Percentiles rank a stretch among this genome's conserved stretches.
Conservation (phyloP, 768 basidiomycete genomes). For the Suillus subalutaceus region DNA sequence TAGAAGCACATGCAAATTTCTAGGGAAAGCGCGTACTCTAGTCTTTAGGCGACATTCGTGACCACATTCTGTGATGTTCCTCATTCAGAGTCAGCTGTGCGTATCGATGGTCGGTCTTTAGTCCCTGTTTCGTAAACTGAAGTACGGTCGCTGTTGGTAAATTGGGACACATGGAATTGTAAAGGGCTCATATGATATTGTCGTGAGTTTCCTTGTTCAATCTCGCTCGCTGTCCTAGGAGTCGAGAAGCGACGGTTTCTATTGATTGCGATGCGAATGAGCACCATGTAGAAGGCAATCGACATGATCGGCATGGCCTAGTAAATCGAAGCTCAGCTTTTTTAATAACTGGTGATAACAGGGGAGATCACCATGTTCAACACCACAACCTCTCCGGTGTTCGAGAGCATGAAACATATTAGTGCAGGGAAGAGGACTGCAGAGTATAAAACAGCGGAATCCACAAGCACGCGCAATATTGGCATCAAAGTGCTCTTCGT, state of each 20-base stretch:
- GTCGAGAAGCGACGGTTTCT: neutral
- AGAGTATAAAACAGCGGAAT: neutral
- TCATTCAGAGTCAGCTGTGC: neutral
- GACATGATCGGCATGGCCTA: conserved; percentile 1
- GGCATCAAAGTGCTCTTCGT: neutral
- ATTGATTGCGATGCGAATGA: neutral
- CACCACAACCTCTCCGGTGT: neutral
- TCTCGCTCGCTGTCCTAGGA: neutral
- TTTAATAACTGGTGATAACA: neutral
- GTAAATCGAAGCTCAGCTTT: neutral
- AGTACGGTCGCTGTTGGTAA: neutral
- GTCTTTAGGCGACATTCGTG: neutral
- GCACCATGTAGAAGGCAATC: neutral
- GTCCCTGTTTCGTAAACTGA: neutral
- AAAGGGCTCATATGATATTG: neutral
- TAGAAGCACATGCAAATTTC: neutral
- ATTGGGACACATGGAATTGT: neutral
- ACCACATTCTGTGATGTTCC: neutral
- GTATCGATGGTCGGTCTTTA: neutral
- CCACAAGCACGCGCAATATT: neutral
- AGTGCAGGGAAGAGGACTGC: neutral
- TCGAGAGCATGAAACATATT: neutral
- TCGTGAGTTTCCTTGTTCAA: neutral
- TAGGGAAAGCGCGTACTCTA: neutral
- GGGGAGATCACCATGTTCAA: neutral